Evolutionary conservation across 139 green algal genomes (phyloP), one percentile per base, ranked within the genome.

Genomic region (Chlorella ohadii): DNA sequence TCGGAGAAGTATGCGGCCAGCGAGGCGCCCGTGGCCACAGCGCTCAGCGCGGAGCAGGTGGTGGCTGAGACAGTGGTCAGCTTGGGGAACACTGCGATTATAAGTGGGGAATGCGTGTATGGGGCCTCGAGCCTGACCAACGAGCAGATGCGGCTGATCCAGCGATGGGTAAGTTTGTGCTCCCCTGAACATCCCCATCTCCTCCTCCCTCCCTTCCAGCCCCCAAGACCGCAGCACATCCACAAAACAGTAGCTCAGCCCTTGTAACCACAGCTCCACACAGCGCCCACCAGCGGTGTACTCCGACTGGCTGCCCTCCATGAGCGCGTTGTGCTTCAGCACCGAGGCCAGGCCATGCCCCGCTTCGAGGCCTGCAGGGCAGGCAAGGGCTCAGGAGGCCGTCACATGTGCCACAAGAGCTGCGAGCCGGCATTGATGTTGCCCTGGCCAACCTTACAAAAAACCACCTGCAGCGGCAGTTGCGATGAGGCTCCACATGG

Each of bases 1-100:
- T 82, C 76, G 0, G 76, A 72, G 38, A 82, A 82, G 59, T 82
- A 82, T 0, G 76, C 76, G 12, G 76, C 76, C 76, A 82, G 76
- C 4, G 31, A 57, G 57, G 76, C 76, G 25, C 76, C 76, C 19
- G 76, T 82, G 59, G 76, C 76, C 4, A 82, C 27, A 20, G 76
- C 76, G 36, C 31, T 57, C 20, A 82, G 76, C 22, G 76, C 55
- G 36, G 76, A 61, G 76, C 76, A 72, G 25, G 76, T 25, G 36
- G 76, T 82, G 56, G 76, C 57, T 12, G 34, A 39, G 59, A 22
- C 36, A 27, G 57, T 82, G 23, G 76, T 20, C 25, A 59, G 25
- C 33, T 71, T 71, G 36, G 36, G 33, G 59, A 82, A 82, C 25
- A 57, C 76, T 82, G 76, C 36, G 20, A 72, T 4, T 41, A 31